Base-by-base conservation (phyloP, 345 rosid species). In the Citrus sp. region DNA sequence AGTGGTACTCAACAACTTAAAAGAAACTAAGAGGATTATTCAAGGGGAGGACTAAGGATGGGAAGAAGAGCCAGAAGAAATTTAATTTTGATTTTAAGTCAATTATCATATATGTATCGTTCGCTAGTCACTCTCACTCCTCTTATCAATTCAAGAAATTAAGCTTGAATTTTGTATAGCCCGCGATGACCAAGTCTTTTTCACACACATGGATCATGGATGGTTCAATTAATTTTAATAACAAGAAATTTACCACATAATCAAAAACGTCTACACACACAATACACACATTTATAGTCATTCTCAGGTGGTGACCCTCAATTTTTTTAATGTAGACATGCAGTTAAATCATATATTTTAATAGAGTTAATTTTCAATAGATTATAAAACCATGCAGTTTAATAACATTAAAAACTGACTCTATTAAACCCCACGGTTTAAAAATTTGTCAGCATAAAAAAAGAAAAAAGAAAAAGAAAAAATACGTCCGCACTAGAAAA, bases 401-500 rank as follows among this genome's bases (percentile, higher is more conserved):
- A 40, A 40, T 40, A 9, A 2, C 0, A 9, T 40, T 9, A 9
- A 9, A 9, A 40, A 40, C 4, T 0, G 0, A 40, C 3, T 9
- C 0, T 40, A 40, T 9, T 9, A 40, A 9, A 40, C 0, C 0
- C 0, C 1, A 2, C 3, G 2, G 0, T 0, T 9, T 40, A 40
- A 40, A 40, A 2, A 1, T 9, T 2, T 40, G 0, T 40, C 1
- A 0, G 0, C 4, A 40, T 9, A 40, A 40, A 40, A 38, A 40
- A 38, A 7, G 1, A 30, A 4, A 38, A 7, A 40, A 40, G 1
- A 40, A 40, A 38, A 38, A 38, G 0, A 7, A 38, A 38, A 0
- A 7, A 38, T 2, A 8, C 10, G 3, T 2, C 3, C 12, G 0
- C 0, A 38, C 10, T 9, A 38, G 0, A 38, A 38, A 8, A 38